phyloP scores from a whole-genome alignment of 1,284 basidiomycete species.

The Pseudozyma tsukubaensis region DNA sequence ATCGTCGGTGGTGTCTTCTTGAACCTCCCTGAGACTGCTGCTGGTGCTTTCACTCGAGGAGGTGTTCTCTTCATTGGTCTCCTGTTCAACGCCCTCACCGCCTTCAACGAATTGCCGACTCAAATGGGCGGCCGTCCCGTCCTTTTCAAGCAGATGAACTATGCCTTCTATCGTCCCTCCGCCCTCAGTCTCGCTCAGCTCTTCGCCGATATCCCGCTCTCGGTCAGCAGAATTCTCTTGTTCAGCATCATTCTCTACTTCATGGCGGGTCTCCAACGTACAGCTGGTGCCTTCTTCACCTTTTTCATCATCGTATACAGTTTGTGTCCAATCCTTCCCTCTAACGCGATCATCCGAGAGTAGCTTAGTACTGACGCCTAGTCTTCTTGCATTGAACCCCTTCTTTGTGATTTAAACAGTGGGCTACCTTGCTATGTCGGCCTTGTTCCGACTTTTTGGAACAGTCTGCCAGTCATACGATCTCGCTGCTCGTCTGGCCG shows the following conservation, averaged over 20 bases:
- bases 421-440: slow-evolving; percentile 69
- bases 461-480: slow-evolving; percentile 68
- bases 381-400: slow-evolving; percentile 3
- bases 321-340: slow-evolving; percentile 52
- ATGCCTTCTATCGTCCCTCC: slow-evolving; percentile 66
- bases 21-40: slow-evolving; percentile 47
- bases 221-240: slow-evolving; percentile 68
- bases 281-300: slow-evolving; percentile 70
- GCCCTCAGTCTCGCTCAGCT: slow-evolving; percentile 55
- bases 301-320: slow-evolving; percentile 69
- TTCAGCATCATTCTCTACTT: slow-evolving; percentile 70
- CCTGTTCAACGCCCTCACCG: slow-evolving; percentile 68
- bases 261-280: slow-evolving; percentile 38
- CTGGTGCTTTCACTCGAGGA: slow-evolving; percentile 59
- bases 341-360: slow-evolving; percentile 8
- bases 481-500: slow-evolving; percentile 70
- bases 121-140: slow-evolving; percentile 71
- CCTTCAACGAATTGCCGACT: slow-evolving; percentile 71
- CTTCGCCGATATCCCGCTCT: slow-evolving; percentile 69
- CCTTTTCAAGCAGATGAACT: slow-evolving; percentile 44
- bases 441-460: slow-evolving; percentile 74
- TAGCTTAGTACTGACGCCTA: too few species aligned
- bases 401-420: slow-evolving; percentile 54
- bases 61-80: slow-evolving; percentile 71
- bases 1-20: slow-evolving; percentile 57